Evolutionary conservation across 306 rosid genomes (phyloP).

Genomic region (Gleditsia sinensis): DNA sequence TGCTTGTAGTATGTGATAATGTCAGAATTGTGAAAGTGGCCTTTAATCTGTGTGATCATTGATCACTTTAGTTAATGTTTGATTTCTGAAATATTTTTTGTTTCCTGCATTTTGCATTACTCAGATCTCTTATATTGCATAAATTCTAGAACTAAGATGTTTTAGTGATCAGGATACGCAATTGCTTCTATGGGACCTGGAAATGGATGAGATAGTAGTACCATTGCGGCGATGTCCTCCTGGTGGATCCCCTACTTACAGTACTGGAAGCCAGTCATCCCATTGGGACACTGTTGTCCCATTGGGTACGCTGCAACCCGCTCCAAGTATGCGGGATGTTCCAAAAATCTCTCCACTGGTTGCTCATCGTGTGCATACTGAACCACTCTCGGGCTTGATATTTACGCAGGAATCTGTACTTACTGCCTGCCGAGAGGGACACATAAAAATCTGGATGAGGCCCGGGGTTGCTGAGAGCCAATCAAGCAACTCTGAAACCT

Average conservation of each 20-base stretch:
- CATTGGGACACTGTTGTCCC: constrained; percentile 87
- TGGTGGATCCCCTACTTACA: constrained; percentile 91
- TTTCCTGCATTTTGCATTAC: background rate
- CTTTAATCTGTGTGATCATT: background rate
- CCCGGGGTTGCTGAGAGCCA: constrained; percentile 69
- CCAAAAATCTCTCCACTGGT: constrained; percentile 86
- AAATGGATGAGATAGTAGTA: constrained; percentile 31
- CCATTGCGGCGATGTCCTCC: constrained; percentile 80
- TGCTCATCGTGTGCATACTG: constrained; percentile 88
- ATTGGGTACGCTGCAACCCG: constrained; percentile 84
- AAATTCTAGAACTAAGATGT: background rate
- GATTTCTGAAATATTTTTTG: background rate
- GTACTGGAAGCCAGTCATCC: constrained; percentile 93
- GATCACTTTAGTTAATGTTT: background rate
- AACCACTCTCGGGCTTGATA: constrained; percentile 84
- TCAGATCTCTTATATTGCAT: background rate
- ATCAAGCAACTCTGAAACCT: constrained; percentile 54
- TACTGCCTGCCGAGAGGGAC: constrained; percentile 95
- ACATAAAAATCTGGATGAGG: constrained; percentile 83
- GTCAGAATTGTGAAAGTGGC: background rate
- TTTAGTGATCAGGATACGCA: constrained; percentile 79
- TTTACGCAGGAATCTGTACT: constrained; percentile 88
- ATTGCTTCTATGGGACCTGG: constrained; percentile 60
- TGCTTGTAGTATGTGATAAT: background rate
- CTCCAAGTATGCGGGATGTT: constrained; percentile 88